These are phyloP conservation scores for Leucocoprinus birnbaumii DNA, from an alignment of 768 basidiomycete genomes.

Conservation along the genomic window DNA sequence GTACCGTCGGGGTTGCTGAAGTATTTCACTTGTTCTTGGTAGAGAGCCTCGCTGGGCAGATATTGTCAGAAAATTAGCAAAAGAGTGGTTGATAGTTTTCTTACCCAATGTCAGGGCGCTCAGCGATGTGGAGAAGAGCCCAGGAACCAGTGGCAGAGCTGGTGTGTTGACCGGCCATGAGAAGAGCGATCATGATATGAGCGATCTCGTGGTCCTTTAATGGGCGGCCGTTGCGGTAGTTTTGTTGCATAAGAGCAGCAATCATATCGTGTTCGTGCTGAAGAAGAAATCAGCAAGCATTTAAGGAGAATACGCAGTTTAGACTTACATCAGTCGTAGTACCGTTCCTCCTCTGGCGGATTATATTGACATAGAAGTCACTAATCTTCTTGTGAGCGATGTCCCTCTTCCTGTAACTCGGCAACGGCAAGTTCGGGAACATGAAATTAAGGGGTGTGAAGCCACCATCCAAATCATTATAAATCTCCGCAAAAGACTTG, in stretches of 20 bases:
- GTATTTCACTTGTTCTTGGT: slow-evolving; percentile 83
- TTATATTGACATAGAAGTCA: slow-evolving; percentile 87
- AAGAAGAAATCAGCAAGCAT: slow-evolving; percentile 10
- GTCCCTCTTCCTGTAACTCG: slow-evolving; percentile 87
- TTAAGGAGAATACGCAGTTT: neutral
- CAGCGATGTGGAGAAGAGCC: slow-evolving; percentile 85
- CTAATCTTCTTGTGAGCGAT: slow-evolving; percentile 90
- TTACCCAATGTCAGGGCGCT: slow-evolving; percentile 70
- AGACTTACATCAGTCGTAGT: slow-evolving; percentile 34
- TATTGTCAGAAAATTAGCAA: slow-evolving; percentile 6
- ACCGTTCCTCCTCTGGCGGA: slow-evolving; percentile 64
- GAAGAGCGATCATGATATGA: slow-evolving; percentile 96
- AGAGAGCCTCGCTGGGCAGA: slow-evolving; percentile 73
- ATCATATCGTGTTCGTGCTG: slow-evolving; percentile 89
- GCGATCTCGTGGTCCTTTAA: slow-evolving; percentile 91
- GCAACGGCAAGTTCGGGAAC: slow-evolving; percentile 90
- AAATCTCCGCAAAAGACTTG: slow-evolving; percentile 81
- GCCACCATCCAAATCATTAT: slow-evolving; percentile 89
- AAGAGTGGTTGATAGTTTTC: slow-evolving; percentile 22
- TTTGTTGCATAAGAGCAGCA: slow-evolving; percentile 76
- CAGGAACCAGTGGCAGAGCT: slow-evolving; percentile 91
- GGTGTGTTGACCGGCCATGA: slow-evolving; percentile 99
- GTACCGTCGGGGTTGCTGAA: slow-evolving; percentile 81
- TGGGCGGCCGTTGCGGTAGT: slow-evolving; percentile 75
- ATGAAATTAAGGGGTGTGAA: slow-evolving; percentile 96